Evolutionary conservation across 2,329 filamentous ascomycete genomes (phyloP), one percentile per base, ranked within the genome.

Genomic region (Penicillium olsonii): DNA sequence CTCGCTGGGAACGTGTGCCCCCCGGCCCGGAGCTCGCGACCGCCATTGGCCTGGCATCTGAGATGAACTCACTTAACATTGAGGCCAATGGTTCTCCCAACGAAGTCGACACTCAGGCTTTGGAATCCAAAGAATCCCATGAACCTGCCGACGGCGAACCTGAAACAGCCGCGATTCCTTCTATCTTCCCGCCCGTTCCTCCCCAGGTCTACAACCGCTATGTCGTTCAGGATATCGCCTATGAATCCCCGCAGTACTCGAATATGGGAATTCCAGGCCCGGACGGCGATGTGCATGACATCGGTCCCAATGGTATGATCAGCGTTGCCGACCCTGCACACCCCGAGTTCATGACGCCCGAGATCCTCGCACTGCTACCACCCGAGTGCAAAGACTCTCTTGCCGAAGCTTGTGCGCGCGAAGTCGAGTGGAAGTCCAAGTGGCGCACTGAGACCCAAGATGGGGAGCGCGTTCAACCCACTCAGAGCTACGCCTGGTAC

Each of bases 1-100:
- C 85, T 9, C 85, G 87, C 52, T 91, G 92, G 76, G 89, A 94
- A 71, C 84, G 87, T 53, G 77, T 95, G 2, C 69, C 80, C 2
- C 74, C 78, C 2, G 22, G 19, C 17, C 65, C 73, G 11, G 69
- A 75, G 33, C 14, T 33, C 42, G 63, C 15, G 58, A 56, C 37
- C 26, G 53, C 66, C 9, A 57, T 46, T 37, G 65, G 63, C 45
- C 60, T 71, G 40, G 62, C 66, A 15, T 61, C 66, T 41, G 62
- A 66, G 45, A 61, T 70, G 63, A 68, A 68, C 5, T 65, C 63
- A 2, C 54, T 71, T 26, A 68, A 60, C 22, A 55, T 72, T 43
- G 64, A 69, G 22, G 68, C 71, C 44, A 65, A 54, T 20, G 18
- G 39, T 4, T 48, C 45, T 18, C 38, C 31, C 3, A 17, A 35